phyloP scores from a whole-genome alignment of 257 asterid species.

The Nicotiana attenuata region DNA sequence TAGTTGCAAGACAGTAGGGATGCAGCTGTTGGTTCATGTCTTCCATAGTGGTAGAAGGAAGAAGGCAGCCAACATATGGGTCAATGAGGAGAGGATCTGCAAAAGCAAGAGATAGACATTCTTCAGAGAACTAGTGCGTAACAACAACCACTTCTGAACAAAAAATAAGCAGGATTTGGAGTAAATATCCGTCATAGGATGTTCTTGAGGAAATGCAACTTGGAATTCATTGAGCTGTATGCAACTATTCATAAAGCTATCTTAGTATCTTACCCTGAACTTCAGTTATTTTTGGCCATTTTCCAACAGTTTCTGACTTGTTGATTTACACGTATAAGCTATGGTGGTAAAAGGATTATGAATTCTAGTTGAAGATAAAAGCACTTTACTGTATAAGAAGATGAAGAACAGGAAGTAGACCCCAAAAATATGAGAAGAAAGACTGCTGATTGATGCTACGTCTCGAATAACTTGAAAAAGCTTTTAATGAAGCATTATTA shows the following conservation, averaged over 20 bases:
- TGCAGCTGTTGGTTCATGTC: conserved; percentile 33
- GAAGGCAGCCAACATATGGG: conserved; percentile 71
- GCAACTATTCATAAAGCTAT: background rate
- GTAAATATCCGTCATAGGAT: background rate
- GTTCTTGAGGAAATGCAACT: background rate
- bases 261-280: background rate
- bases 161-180: background rate
- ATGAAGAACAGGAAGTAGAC: background rate
- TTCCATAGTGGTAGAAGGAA: conserved; percentile 28
- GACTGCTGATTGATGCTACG: background rate
- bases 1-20: conserved; percentile 67
- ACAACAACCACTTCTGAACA: background rate
- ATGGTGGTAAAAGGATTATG: background rate
- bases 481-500: background rate
- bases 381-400: background rate
- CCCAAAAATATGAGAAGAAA: background rate
- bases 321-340: background rate
- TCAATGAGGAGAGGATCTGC: conserved; percentile 75
- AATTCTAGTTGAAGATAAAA: background rate
- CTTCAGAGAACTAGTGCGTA: background rate
- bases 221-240: background rate
- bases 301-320: no score
- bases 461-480: background rate
- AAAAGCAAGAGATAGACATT: conserved; percentile 5
- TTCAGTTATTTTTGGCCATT: background rate